Evolutionary conservation across 768 basidiomycete genomes (phyloP).

Genomic region (Amanita inopinata): DNA sequence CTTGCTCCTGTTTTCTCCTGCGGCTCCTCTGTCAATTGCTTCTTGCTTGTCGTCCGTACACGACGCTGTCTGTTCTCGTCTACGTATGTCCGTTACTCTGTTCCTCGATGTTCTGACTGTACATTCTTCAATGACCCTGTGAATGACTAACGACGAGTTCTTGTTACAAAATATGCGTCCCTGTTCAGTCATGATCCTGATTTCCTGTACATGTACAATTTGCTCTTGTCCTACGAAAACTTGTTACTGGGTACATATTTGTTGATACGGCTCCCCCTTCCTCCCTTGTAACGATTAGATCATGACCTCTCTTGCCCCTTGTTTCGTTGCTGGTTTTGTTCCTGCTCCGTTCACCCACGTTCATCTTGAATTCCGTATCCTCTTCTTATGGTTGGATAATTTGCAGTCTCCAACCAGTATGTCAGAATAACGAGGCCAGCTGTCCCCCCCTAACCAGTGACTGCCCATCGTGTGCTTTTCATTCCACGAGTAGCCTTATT

Average conservation of each 20-base stretch:
- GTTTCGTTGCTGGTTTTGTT: conserved; percentile 21
- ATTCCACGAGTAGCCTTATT: too few species aligned
- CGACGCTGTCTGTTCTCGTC: not conserved
- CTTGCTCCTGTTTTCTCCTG: not conserved
- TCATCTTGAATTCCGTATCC: conserved; percentile 12
- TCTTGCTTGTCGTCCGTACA: not conserved
- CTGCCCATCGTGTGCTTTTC: too few species aligned
- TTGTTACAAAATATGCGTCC: too few species aligned
- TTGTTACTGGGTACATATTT: conserved; percentile 8
- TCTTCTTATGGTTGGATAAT: too few species aligned
- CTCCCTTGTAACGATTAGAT: conserved; percentile 66
- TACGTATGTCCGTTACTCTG: not conserved
- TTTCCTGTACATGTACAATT: not conserved
- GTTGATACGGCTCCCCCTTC: conserved; percentile 14
- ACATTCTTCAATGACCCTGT: not conserved
- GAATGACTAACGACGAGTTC: not conserved
- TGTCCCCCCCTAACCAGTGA: too few species aligned
- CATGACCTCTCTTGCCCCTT: conserved; percentile 29
- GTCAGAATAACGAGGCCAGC: too few species aligned
- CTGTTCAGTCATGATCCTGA: too few species aligned
- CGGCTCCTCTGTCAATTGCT: not conserved
- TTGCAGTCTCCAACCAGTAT: too few species aligned
- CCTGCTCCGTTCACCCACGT: conserved; percentile 21
- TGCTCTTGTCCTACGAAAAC: not conserved
- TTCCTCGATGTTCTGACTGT: not conserved